Base-by-base conservation (phyloP, 805 yeast genomes). In the Komagataella ulmi region DNA sequence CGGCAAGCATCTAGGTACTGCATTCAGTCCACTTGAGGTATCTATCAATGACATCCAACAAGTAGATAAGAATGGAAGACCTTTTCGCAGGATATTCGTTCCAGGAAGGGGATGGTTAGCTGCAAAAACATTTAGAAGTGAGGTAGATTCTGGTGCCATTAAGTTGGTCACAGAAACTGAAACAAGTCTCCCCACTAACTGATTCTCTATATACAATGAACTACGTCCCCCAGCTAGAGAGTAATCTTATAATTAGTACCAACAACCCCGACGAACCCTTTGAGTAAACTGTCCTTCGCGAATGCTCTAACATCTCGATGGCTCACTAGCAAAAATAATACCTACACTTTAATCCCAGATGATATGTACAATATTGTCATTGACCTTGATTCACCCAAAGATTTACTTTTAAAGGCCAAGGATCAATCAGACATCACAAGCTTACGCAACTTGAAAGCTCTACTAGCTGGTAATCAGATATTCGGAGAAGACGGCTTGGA, bases 21-120 rank as follows among this genome's bases (percentile, higher is more conserved):
- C 12, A 10, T 40, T 17, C 40, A 30, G 14, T 21, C 46, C 24
- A 40, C 18, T 19, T n/a, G 47, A 45, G 17, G 47, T 21, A n/a
- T 17, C 47, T 7, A n/a, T 47, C 6, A 47, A 36, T 23, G 46
- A 14, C 14, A 19, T 43, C 5, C 49, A 12, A 44, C 52, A 30
- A n/a, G 51, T 54, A 1, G 76, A 71, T 54, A 61, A 59, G 44
- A 61, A 67, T 46, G 77, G 77, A 0, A 68, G 66, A 46, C 69
- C 67, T 5, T 70, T 68, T 50, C 65, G 74, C 49, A 58, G 83
- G 40, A 58, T 75, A 2, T 74, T 70, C 53, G 65, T 77, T 36
- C 80, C 78, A 1, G 72, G 72, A 8, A 59, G 71, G 46, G 81
- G 83, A 0, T 77, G 83, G 83, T 63, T 73, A 1, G 60, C 75